Evolutionary conservation across 176 grass and related monocot species (phyloP).

Genomic region (Alloteropsis semialata): DNA sequence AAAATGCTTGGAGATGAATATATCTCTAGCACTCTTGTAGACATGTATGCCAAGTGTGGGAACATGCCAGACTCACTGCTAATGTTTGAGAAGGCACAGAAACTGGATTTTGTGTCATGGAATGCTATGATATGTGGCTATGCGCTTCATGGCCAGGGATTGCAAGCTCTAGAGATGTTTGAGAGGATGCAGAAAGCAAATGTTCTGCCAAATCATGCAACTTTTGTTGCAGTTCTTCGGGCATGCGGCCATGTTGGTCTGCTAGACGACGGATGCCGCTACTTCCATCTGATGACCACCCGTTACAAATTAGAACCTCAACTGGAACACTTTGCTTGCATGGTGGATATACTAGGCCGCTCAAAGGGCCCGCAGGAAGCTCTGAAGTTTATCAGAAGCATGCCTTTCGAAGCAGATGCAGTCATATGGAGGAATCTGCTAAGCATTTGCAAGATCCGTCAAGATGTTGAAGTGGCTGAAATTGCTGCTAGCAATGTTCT

Average conservation of each 20-base stretch:
- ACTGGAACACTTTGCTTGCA: constrained; percentile 81
- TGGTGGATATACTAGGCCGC: constrained; percentile 85
- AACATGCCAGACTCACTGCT: constrained; percentile 57
- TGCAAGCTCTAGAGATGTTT: constrained; percentile 77
- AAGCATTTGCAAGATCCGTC: constrained; percentile 65
- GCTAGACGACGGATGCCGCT: constrained; percentile 56
- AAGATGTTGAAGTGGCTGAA: constrained; percentile 70
- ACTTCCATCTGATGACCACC: constrained; percentile 69
- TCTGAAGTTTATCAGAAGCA: constrained; percentile 57
- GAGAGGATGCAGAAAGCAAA: constrained; percentile 75
- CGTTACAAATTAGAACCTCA: constrained; percentile 76
- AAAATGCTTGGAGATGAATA: constrained; percentile 74
- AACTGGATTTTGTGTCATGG: constrained; percentile 81
- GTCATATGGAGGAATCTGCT: constrained; percentile 82
- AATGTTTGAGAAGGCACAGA: constrained; percentile 55
- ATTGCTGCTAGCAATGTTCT: constrained; percentile 62
- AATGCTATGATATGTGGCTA: constrained; percentile 94
- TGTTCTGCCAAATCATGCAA: constrained; percentile 76
- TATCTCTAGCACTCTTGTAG: constrained; percentile 75
- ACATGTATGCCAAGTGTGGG: constrained; percentile 89
- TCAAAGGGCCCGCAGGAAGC: constrained; percentile 67
- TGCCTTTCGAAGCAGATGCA: constrained; percentile 72
- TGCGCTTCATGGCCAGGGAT: constrained; percentile 67
- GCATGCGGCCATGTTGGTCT: constrained; percentile 83
- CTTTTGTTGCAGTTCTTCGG: constrained; percentile 77